Evolutionary conservation across 352 stramenopile species (phyloP).

Genomic region (Blastocystis sp.): DNA sequence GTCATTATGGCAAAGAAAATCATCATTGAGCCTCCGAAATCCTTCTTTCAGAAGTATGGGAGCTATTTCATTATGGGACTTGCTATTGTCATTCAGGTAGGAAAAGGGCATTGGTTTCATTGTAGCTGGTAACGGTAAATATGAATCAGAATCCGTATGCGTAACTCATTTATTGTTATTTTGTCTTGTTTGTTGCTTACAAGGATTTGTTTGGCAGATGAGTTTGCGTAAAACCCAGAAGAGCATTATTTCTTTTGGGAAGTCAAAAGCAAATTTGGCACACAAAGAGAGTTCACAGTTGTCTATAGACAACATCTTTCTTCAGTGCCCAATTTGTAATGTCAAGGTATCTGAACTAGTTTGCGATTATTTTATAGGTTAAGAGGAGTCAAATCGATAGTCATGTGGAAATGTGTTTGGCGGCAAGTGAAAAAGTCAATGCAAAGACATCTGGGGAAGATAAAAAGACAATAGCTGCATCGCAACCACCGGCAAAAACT

Average conservation of each 20-base stretch:
- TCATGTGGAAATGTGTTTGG: conserved; percentile 40
- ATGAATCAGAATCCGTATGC: conserved; percentile 47
- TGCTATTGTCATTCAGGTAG: conserved; percentile 50
- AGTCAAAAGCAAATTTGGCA: not conserved
- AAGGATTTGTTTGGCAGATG: not conserved
- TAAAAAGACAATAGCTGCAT: not conserved
- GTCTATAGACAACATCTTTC: not conserved
- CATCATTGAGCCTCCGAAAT: conserved; percentile 6
- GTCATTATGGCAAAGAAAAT: conserved; percentile 18
- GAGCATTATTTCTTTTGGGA: conserved; percentile 28
- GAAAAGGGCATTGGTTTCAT: not conserved
- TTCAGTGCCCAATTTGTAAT: conserved; percentile 43
- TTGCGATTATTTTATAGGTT: not conserved
- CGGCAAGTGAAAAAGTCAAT: not conserved
- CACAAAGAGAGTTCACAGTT: not conserved
- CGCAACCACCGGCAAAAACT: not conserved
- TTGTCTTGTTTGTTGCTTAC: not conserved
- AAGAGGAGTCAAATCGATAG: not conserved
- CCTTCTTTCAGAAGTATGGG: conserved; percentile 67
- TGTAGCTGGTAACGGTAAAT: conserved; percentile 29
- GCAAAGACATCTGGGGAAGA: not conserved
- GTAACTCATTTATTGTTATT: not conserved
- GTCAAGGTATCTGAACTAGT: not conserved
- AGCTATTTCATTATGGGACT: conserved; percentile 60
- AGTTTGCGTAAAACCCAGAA: conserved; percentile 17